Conservation (phyloP, 2,329 filamentous ascomycete genomes). For the Pseudogymnoascus sp. region DNA sequence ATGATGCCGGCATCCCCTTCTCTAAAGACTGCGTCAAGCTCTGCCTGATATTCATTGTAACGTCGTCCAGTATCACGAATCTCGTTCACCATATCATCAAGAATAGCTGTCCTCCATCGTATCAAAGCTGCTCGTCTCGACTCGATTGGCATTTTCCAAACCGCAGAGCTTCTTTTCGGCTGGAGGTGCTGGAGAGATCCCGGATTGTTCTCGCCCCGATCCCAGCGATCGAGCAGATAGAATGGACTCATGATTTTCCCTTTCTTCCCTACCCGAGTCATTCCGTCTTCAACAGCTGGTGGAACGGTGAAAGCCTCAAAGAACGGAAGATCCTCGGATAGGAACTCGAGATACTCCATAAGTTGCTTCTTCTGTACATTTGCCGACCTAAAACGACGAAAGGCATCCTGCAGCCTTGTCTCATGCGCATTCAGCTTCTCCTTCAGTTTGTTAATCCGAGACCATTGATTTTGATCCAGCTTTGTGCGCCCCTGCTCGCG, state of each 20-base stretch:
- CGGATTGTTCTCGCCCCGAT: constrained; percentile 33
- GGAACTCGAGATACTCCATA: constrained; percentile 43
- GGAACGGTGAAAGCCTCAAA: constrained; percentile 50
- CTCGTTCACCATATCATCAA: too few relatives aligned
- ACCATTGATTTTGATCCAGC: constrained; percentile 31
- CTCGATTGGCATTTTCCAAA: constrained; percentile 61
- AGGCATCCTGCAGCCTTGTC: constrained; percentile 18
- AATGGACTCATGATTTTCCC: constrained; percentile 37
- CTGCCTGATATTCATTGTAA: too few relatives aligned
- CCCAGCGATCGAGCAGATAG: constrained; percentile 52
- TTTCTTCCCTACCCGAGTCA: constrained; percentile 37
- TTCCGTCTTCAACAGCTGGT: constrained; percentile 40
- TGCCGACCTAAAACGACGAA: constrained; percentile 15
- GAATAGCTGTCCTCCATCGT: too few relatives aligned
- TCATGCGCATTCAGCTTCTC: constrained; percentile 28
- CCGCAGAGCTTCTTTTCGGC: too few relatives aligned
- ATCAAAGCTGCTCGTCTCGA: too few relatives aligned
- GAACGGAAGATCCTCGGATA: constrained; percentile 42
- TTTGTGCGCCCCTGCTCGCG: constrained; percentile 33
- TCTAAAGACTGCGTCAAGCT: too few relatives aligned
- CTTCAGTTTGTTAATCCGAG: constrained; percentile 37
- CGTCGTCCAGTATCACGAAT: too few relatives aligned
- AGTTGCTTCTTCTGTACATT: constrained; percentile 24
- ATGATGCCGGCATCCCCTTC: constrained; percentile 40
- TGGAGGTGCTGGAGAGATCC: constrained; percentile 38